These are phyloP conservation scores for Fraxinus sp. DNA, from an alignment of 305 asterid species.

Conservation along the genomic window DNA sequence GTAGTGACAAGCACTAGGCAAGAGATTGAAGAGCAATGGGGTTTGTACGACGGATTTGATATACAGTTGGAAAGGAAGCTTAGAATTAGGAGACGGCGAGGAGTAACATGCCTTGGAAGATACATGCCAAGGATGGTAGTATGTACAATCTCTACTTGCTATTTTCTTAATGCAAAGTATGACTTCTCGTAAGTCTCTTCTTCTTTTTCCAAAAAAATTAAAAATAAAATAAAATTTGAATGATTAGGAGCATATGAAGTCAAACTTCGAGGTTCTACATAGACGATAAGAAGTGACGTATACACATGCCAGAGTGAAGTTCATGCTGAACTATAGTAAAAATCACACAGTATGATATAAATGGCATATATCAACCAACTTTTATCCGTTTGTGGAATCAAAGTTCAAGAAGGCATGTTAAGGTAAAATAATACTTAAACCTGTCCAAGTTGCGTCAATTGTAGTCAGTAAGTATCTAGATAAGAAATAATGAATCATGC, in stretches of 20 bases:
- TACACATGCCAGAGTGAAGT: neutral
- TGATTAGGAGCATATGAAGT: neutral
- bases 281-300: neutral
- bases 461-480: neutral
- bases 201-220: conserved; percentile 14
- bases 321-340: neutral
- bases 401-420: neutral
- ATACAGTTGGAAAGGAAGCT: conserved; percentile 61
- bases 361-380: neutral
- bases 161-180: neutral
- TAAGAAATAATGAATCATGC: too few species aligned
- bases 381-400: neutral
- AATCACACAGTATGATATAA: neutral
- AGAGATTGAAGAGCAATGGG: conserved; percentile 76
- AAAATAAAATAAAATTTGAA: neutral
- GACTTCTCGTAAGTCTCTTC: too few species aligned
- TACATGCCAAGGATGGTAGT: conserved; percentile 76
- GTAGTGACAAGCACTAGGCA: conserved; percentile 72
- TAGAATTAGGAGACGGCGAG: conserved; percentile 52
- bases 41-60: conserved; percentile 65
- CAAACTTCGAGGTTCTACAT: neutral
- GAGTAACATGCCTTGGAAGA: conserved; percentile 63
- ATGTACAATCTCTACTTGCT: conserved; percentile 13
- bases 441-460: neutral
- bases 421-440: neutral